Evolutionary conservation across 768 basidiomycete species (phyloP), one percentile per base, ranked within the genome.

Genomic region (Boletus pseudopeckii): DNA sequence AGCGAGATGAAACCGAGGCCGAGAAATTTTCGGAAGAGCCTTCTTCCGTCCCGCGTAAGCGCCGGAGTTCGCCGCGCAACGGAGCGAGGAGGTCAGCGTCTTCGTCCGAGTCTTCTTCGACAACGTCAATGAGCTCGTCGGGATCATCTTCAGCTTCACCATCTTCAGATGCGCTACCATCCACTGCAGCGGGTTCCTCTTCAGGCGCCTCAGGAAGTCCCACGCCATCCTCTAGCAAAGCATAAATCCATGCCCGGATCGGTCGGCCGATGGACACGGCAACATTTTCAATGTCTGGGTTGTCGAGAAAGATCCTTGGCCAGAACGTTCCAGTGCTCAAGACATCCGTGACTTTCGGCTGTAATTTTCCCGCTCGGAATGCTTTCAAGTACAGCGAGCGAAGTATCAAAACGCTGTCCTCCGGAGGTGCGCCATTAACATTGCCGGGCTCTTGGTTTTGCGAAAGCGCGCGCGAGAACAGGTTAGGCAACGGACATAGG

Each of bases 291-390:
- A 78, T 47, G 66, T 92, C 90, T 0, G 90, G 90, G 58, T 84
- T 80, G 55, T 92, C 90, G 18, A 92, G 77, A 65, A 89, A 90
- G n/a, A 84, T 64, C 33, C 76, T 73, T 5, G 86, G 82, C 87
- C 88, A 92, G 53, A 75, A 83, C 1, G 87, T 83, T 17, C 78
- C 80, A 0, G 85, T 83, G 52, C 70, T 80, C 48, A 91, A 66
- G 5, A 78, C 64, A 58, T 91, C 85, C 65, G 86, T 66, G 28
- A 81, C 69, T 54, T 80, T 77, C 2, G 85, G 79, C 17, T 80
- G 74, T 18, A 92, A 67, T 1, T 67, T 65, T 4, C 88, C 89
- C 1, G 62, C 64, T 48, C 88, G 77, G 67, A 85, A 92, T 0
- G 86, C 86, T 32, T 76, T 68, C 45, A 89, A 56, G 64, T 88